A percentile compares a stretch with the other conserved stretches of the same genome.
Conservation (phyloP, 139 green algal species). For the Volvox africanus region DNA sequence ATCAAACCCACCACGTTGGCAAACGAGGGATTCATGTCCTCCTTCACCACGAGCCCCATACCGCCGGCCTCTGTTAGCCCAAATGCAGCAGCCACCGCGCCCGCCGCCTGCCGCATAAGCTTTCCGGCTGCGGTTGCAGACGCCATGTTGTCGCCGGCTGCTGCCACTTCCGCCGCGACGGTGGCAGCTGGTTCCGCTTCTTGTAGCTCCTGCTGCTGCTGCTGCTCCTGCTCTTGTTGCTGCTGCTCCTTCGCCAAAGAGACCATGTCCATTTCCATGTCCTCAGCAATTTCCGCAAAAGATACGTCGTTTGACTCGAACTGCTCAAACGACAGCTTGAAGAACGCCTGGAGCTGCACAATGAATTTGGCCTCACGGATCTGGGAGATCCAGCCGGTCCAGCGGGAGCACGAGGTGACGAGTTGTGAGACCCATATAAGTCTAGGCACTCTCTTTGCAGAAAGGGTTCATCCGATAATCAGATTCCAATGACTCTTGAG, state of each 20-base stretch:
- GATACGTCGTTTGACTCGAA: constrained; percentile 15
- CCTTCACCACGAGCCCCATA: not conserved
- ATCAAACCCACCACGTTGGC: not conserved
- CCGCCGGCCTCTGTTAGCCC: not conserved
- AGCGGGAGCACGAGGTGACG: no score
- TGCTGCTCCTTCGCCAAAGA: not conserved
- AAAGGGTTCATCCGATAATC: no score
- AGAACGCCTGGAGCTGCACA: constrained; percentile 33
- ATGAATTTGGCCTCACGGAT: not conserved
- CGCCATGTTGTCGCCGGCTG: not conserved
- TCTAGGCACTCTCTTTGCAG: no score
- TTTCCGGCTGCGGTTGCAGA: not conserved
- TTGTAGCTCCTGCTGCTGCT: not conserved
- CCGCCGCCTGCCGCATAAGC: not conserved
- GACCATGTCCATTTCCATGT: not conserved
- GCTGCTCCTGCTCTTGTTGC: not conserved
- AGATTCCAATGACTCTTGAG: no score
- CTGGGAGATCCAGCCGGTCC: not conserved
- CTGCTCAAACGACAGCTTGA: constrained; percentile 41
- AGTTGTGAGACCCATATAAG: no score
- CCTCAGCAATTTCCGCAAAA: not conserved
- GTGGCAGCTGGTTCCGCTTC: not conserved
- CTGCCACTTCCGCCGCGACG: not conserved
- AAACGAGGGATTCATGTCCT: not conserved
- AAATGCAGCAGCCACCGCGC: not conserved